A percentile compares a stretch with the other conserved stretches of the same genome.
Conservation (phyloP, 306 rosid genomes). For the Medicago ruthenica region DNA sequence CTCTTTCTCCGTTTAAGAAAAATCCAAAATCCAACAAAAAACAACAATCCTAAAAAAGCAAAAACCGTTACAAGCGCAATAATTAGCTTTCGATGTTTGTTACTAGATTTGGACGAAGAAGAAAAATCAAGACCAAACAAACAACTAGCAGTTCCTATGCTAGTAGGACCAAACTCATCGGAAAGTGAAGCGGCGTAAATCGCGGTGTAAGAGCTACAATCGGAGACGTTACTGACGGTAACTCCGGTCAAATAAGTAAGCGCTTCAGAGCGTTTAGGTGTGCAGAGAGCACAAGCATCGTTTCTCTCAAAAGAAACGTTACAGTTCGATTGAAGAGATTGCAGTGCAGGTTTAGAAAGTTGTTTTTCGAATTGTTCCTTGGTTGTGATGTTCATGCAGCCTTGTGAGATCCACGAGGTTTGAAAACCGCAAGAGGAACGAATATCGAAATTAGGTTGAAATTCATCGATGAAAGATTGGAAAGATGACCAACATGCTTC, state of each 20-base stretch:
- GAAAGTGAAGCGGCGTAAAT: slow-evolving; percentile 78
- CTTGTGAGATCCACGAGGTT: slow-evolving; percentile 59
- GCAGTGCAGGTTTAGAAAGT: slow-evolving; percentile 1
- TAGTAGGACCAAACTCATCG: slow-evolving; percentile 52
- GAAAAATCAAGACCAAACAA: slow-evolving; percentile 52
- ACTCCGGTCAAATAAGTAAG: slow-evolving; percentile 53
- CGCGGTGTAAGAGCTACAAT: slow-evolving; percentile 54
- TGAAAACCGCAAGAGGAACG: slow-evolving; percentile 43
- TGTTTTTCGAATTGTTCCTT: slow-evolving; percentile 44
- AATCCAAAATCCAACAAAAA: slow-evolving; percentile 50
- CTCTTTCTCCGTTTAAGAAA: slow-evolving; percentile 31
- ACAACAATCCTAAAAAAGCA: slow-evolving; percentile 37
- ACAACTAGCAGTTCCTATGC: slow-evolving; percentile 64
- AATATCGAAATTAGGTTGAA: slow-evolving; percentile 8
- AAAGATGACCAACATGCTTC: slow-evolving; percentile 39
- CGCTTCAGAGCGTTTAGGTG: slow-evolving; percentile 38
- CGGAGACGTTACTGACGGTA: slow-evolving; percentile 61
- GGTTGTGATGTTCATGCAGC: slow-evolving; percentile 81
- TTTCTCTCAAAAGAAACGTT: slow-evolving; percentile 57
- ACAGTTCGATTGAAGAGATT: slow-evolving; percentile 43
- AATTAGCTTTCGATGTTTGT: slow-evolving; percentile 37
- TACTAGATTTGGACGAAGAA: slow-evolving; percentile 29
- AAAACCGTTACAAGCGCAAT: slow-evolving; percentile 51
- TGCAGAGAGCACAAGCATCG: slow-evolving; percentile 80
- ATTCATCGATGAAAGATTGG: slow-evolving; percentile 41